Conservation (phyloP, 1,284 basidiomycete species). For the Irpex sp. region DNA sequence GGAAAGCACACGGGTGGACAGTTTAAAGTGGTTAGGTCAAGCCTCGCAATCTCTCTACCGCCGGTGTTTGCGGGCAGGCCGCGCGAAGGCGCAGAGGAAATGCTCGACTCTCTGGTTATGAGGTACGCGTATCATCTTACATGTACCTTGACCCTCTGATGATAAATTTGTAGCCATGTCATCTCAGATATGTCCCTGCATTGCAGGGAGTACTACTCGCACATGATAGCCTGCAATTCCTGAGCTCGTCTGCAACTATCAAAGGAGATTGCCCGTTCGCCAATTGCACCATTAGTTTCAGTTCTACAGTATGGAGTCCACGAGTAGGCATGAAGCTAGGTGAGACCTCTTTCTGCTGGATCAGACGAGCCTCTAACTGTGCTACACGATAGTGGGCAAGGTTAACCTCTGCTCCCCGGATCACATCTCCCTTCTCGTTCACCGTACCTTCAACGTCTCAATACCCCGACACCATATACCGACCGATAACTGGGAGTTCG, state of each 20-base stretch:
- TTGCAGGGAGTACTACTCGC: constrained; percentile 85
- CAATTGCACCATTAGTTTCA: constrained; percentile 72
- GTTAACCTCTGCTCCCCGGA: constrained; percentile 91
- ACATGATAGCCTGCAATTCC: constrained; percentile 74
- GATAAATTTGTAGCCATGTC: background rate
- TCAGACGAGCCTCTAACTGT: background rate
- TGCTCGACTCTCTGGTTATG: constrained; percentile 92
- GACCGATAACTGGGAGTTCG: constrained; percentile 77
- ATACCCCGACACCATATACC: constrained; percentile 93
- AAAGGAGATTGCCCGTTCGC: constrained; percentile 86
- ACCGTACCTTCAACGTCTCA: constrained; percentile 95
- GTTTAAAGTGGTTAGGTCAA: constrained; percentile 64
- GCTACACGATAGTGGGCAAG: constrained; percentile 58
- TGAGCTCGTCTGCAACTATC: constrained; percentile 64
- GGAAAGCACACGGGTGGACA: constrained; percentile 36
- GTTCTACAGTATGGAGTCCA: constrained; percentile 88
- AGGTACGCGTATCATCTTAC: constrained; percentile 51
- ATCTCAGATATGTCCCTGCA: constrained; percentile 82
- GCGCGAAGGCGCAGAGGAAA: constrained; percentile 72
- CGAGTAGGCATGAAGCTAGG: constrained; percentile 80
- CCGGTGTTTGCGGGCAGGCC: constrained; percentile 76
- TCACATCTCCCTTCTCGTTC: constrained; percentile 88
- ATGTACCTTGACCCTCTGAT: background rate
- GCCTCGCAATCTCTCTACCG: constrained; percentile 73
- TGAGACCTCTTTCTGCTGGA: constrained; percentile 32